Percentiles rank a stretch among this genome's conserved stretches.
phyloP scores from a whole-genome alignment of 192 early-diverging fungal species.

The Backusella sp. region DNA sequence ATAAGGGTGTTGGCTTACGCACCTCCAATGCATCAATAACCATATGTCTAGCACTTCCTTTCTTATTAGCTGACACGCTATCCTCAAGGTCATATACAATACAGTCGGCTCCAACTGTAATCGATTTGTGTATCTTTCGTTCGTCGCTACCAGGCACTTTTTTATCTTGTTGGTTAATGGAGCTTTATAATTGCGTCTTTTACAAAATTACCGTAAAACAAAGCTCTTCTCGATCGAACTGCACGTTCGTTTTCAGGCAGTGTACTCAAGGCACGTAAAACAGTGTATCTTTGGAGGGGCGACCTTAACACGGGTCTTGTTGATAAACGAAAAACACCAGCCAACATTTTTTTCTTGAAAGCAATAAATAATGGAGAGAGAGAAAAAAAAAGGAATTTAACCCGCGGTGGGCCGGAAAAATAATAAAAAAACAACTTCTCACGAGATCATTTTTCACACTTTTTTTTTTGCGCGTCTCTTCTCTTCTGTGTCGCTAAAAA shows the following conservation, averaged over 20 bases:
- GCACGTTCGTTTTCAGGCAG: neutral
- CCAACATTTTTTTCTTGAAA: neutral
- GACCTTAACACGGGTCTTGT: neutral
- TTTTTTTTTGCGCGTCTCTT: neutral
- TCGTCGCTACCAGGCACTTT: slow-evolving; percentile 85
- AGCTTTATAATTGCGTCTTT: neutral
- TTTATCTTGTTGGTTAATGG: neutral
- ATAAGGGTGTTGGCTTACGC: slow-evolving; percentile 2
- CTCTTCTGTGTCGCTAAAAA: neutral
- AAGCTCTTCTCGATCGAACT: slow-evolving; percentile 7
- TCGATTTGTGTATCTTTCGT: slow-evolving; percentile 80
- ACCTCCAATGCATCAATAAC: slow-evolving; percentile 68
- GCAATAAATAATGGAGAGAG: neutral
- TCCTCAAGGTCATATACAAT: slow-evolving; percentile 94
- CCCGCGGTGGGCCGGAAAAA: neutral
- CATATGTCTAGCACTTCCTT: slow-evolving; percentile 72
- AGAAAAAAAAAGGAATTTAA: neutral
- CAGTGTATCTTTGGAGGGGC: neutral
- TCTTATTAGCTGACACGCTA: slow-evolving; percentile 80
- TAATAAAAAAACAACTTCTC: neutral
- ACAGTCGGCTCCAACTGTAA: slow-evolving; percentile 69
- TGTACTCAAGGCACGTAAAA: neutral
- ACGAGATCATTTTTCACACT: neutral
- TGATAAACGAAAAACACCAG: slow-evolving; percentile 3
- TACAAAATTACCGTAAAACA: slow-evolving; percentile 12